phyloP scores from a whole-genome alignment of 441 rosid species.

The Biscutella auriculata region DNA sequence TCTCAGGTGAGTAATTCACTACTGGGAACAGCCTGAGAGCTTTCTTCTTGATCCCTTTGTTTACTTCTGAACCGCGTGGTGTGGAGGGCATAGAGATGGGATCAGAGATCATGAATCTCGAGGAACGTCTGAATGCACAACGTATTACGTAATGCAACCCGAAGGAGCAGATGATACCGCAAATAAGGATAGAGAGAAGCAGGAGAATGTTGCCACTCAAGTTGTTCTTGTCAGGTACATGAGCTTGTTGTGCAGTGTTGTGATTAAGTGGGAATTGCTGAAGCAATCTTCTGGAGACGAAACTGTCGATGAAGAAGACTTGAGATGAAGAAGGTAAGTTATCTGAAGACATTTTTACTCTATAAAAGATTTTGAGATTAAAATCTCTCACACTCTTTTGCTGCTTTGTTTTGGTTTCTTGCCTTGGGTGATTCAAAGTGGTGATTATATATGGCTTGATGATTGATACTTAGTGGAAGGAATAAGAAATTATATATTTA shows the following conservation, averaged over 20 bases:
- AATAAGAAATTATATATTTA: not conserved
- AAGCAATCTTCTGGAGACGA: slow-evolving; percentile 19
- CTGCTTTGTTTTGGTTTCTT: slow-evolving; percentile 14
- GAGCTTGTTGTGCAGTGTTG: slow-evolving; percentile 9
- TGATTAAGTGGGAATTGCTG: slow-evolving; percentile 14
- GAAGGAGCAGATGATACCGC: slow-evolving; percentile 41
- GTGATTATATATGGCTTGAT: slow-evolving; percentile 16
- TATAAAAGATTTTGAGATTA: not conserved
- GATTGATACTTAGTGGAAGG: slow-evolving; percentile 2
- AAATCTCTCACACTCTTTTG: not conserved
- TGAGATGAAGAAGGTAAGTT: slow-evolving; percentile 15
- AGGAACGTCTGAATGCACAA: slow-evolving; percentile 29
- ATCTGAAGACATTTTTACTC: slow-evolving; percentile 15
- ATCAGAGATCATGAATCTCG: slow-evolving; percentile 15
- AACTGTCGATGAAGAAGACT: not conserved
- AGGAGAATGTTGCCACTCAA: slow-evolving; percentile 34
- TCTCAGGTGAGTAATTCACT: slow-evolving; percentile 31
- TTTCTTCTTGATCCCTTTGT: slow-evolving; percentile 35
- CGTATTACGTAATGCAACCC: slow-evolving; percentile 32
- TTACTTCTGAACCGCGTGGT: slow-evolving; percentile 11
- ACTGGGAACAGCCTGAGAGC: slow-evolving; percentile 42
- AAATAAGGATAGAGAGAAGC: slow-evolving; percentile 37
- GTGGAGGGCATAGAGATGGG: slow-evolving; percentile 21
- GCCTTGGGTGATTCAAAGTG: slow-evolving; percentile 9
- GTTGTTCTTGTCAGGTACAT: slow-evolving; percentile 17